Evolutionary conservation across 495 filamentous ascomycete genomes (phyloP).

Genomic region (Aspergillus leporis): DNA sequence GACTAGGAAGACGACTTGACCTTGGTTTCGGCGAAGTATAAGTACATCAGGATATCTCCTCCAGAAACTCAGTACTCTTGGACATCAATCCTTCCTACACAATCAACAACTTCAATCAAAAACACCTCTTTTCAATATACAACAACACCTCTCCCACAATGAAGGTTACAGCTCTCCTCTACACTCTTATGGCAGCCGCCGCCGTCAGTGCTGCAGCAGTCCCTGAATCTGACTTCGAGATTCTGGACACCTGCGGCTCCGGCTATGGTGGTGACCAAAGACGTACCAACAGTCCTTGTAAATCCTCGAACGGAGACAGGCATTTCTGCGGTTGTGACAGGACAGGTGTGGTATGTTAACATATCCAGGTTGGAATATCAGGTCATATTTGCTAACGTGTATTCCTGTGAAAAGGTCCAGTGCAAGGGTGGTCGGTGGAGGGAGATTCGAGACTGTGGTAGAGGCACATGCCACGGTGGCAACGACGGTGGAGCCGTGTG

Average conservation of each 20-base stretch:
- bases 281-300: conserved; percentile 18
- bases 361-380: not conserved
- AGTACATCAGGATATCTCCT: not conserved
- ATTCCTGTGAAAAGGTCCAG: conserved; percentile 13
- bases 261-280: conserved; percentile 15
- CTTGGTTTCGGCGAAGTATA: not conserved
- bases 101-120: conserved; percentile 11
- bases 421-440: conserved; percentile 16
- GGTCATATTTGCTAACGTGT: conserved; percentile 14
- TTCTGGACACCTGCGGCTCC: conserved; percentile 14
- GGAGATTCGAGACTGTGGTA: conserved; percentile 14
- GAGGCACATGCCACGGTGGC: conserved; percentile 11
- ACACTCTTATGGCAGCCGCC: conserved; percentile 16
- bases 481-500: conserved; percentile 15
- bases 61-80: not conserved
- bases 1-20: not conserved
- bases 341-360: conserved; percentile 16
- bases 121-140: conserved; percentile 3
- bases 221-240: not conserved
- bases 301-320: conserved; percentile 16
- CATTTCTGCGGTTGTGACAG: conserved; percentile 20
- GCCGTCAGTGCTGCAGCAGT: conserved; percentile 16
- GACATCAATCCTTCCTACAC: conserved; percentile 9
- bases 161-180: conserved; percentile 19
- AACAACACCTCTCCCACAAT: conserved; percentile 9